Percentiles rank a stretch among this genome's conserved stretches.
Conservation (phyloP, 192 early-diverging fungal species). For the Podila clonocystis region DNA sequence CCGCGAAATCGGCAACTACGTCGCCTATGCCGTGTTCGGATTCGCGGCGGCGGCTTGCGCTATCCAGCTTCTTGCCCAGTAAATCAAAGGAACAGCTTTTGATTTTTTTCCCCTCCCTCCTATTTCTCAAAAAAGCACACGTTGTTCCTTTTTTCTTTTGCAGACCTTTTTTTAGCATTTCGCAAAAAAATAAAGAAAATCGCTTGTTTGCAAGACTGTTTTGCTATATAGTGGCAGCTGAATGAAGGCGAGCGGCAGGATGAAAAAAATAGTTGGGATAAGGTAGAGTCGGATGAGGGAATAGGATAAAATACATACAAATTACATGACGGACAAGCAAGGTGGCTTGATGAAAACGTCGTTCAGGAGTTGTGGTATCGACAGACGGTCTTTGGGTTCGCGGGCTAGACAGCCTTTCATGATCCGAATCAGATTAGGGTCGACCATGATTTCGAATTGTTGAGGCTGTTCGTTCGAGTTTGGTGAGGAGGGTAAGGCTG, state of each 20-base stretch:
- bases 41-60: constrained; percentile 19
- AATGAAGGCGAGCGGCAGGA: too few species aligned
- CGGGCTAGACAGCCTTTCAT: constrained; percentile 78
- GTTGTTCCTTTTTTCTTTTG: background rate
- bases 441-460: constrained; percentile 30
- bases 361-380: constrained; percentile 73
- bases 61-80: constrained; percentile 11
- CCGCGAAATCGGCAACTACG: constrained; percentile 24
- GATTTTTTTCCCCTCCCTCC: background rate
- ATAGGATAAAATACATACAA: too few species aligned
- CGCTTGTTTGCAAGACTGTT: too few species aligned
- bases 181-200: too few species aligned
- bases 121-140: background rate
- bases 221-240: too few species aligned
- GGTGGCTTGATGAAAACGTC: constrained; percentile 67
- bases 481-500: background rate
- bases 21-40: constrained; percentile 24
- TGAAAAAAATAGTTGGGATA: too few species aligned
- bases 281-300: too few species aligned
- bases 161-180: background rate
- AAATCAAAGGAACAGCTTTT: background rate
- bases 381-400: constrained; percentile 69
- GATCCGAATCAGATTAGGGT: constrained; percentile 63
- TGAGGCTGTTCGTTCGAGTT: background rate
- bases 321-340: background rate